These are phyloP conservation scores for Chaetomium fimeti DNA, from an alignment of 495 filamentous ascomycete genomes.

Conservation along the genomic window DNA sequence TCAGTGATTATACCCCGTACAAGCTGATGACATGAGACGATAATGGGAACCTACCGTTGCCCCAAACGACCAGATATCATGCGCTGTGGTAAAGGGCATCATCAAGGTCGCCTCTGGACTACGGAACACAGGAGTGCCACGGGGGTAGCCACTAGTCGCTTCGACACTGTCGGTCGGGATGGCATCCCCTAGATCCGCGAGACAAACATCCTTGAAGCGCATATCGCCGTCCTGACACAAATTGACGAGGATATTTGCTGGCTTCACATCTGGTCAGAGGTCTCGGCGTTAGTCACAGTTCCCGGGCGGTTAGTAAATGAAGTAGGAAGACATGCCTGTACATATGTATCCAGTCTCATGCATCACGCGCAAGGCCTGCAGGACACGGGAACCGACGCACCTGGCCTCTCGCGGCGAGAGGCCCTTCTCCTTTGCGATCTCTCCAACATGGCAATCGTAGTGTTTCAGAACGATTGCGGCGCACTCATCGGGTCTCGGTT, in stretches of 20 bases:
- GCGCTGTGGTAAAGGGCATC: neutral
- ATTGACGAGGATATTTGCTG: constrained; percentile 6
- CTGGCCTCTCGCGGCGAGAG: neutral
- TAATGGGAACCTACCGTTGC: neutral
- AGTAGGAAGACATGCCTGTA: neutral
- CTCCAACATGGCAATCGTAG: neutral
- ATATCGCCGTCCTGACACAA: neutral
- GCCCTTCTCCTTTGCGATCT: constrained; percentile 4
- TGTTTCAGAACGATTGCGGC: neutral
- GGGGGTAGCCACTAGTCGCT: neutral
- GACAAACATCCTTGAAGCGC: constrained; percentile 4
- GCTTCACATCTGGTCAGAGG: constrained; percentile 9
- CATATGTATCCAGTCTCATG: constrained; percentile 5
- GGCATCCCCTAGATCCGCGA: constrained; percentile 6
- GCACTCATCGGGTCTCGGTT: neutral
- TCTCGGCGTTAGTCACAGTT: neutral
- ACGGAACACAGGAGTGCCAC: neutral
- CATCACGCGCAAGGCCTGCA: neutral
- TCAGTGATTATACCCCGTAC: neutral
- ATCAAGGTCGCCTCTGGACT: constrained; percentile 13
- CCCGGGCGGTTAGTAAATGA: neutral
- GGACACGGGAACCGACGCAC: constrained; percentile 2
- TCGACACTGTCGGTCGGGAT: neutral
- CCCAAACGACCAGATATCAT: constrained; percentile 9
- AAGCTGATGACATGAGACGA: neutral